phyloP scores from a whole-genome alignment of 768 basidiomycete genomes.

The Mycena maculata region DNA sequence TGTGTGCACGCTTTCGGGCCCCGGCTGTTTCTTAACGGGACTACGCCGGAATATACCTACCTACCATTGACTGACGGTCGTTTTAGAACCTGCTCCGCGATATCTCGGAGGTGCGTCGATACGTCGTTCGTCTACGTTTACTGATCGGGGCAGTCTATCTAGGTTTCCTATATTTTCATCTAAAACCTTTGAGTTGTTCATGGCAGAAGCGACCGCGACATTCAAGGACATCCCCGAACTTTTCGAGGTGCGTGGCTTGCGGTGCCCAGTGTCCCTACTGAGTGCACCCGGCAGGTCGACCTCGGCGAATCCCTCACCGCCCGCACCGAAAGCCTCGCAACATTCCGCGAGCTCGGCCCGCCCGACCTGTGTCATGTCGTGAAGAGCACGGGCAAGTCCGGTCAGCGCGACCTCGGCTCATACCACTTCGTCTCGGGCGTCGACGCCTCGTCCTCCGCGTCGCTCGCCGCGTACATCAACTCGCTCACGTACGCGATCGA shows the following conservation, averaged over 20 bases:
- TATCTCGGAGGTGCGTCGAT: constrained; percentile 11
- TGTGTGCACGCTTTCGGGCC: too few relatives aligned
- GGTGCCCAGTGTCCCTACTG: background rate
- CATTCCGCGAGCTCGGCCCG: constrained; percentile 96
- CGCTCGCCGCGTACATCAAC: constrained; percentile 97
- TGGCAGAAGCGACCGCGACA: constrained; percentile 74
- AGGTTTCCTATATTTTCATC: background rate
- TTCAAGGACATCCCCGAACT: constrained; percentile 97
- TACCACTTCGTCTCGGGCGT: constrained; percentile 99
- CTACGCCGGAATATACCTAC: constrained; percentile 22
- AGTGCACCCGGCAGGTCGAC: constrained; percentile 68
- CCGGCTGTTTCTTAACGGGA: constrained; percentile 5
- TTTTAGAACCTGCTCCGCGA: constrained; percentile 10
- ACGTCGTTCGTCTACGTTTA: background rate
- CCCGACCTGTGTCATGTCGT: constrained; percentile 97
- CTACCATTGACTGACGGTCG: background rate
- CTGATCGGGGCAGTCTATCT: background rate
- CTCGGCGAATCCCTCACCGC: constrained; percentile 90
- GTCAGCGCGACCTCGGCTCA: constrained; percentile 91
- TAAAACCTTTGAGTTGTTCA: constrained; percentile 33
- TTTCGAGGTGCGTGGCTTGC: constrained; percentile 77
- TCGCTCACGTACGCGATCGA: constrained; percentile 97
- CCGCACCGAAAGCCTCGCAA: constrained; percentile 91
- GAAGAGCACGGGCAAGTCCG: constrained; percentile 87
- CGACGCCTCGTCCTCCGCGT: constrained; percentile 97